phyloP scores from a whole-genome alignment of 176 grass and related monocot genomes.

The Rhipidocladum racemiflorum region DNA sequence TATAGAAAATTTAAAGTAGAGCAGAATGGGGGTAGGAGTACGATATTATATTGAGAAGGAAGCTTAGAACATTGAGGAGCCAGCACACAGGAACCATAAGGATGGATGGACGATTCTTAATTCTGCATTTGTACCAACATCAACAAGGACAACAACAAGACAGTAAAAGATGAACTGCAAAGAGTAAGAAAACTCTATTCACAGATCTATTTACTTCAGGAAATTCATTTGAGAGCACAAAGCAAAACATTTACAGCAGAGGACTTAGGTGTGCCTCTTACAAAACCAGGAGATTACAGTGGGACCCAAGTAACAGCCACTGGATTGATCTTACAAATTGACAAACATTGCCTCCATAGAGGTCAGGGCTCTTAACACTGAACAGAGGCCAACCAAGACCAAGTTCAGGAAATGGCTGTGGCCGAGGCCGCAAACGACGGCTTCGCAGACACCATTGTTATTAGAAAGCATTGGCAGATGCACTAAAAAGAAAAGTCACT shows the following conservation, averaged over 20 bases:
- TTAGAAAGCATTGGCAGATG: neutral
- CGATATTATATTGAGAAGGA: neutral
- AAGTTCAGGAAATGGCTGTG: neutral
- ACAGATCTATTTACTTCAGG: neutral
- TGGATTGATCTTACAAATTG: constrained; percentile 1
- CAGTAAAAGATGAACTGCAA: neutral
- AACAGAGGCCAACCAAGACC: constrained; percentile 1
- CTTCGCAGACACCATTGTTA: neutral
- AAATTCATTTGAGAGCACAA: neutral
- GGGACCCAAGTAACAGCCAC: neutral
- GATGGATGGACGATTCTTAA: neutral
- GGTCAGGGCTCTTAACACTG: neutral
- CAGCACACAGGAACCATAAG: neutral
- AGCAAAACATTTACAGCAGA: constrained; percentile 14
- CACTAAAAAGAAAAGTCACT: neutral
- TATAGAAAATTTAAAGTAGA: neutral
- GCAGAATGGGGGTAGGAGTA: neutral
- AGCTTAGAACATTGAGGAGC: neutral
- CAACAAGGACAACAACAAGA: neutral
- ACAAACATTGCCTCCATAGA: neutral
- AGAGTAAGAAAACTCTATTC: neutral
- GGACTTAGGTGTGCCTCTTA: neutral
- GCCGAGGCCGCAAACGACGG: neutral
- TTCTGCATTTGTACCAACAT: neutral
- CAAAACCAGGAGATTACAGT: neutral